Conservation (phyloP, 768 basidiomycete species). For the Phylloporus arenicola region DNA sequence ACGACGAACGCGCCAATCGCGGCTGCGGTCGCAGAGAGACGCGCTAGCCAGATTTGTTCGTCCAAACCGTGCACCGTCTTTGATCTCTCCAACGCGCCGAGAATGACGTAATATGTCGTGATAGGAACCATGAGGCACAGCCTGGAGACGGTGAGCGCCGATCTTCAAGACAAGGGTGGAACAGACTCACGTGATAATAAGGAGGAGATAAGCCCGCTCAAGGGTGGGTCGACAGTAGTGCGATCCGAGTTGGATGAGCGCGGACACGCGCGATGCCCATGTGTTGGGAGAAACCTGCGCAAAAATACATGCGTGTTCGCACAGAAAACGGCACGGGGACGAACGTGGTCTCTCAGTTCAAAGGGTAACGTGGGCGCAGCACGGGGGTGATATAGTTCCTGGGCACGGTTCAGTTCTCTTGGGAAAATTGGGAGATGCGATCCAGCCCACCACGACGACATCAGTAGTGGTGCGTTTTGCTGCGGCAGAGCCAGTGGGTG, state of each 20-base stretch:
- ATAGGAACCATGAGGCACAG: constrained; percentile 37
- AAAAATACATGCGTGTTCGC: neutral
- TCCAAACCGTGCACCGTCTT: constrained; percentile 4
- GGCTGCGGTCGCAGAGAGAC: constrained; percentile 32
- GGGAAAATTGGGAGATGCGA: neutral
- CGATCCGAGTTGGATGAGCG: constrained; percentile 32
- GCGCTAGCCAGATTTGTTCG: constrained; percentile 30
- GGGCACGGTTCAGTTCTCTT: neutral
- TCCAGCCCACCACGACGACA: constrained; percentile 22
- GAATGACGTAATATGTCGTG: constrained; percentile 32
- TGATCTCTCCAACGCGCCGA: constrained; percentile 13
- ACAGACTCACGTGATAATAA: constrained; percentile 36
- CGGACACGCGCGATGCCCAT: constrained; percentile 41
- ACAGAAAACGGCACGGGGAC: constrained; percentile 21
- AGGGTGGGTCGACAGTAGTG: constrained; percentile 41
- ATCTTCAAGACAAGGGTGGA: neutral
- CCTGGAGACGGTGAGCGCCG: constrained; percentile 20
- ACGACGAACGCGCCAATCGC: constrained; percentile 36
- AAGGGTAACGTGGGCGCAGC: constrained; percentile 31
- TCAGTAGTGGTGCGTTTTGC: constrained; percentile 14
- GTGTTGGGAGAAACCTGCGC: constrained; percentile 37
- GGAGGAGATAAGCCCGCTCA: constrained; percentile 39
- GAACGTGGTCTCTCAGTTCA: constrained; percentile 32
- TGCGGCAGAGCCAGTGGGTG: neutral
- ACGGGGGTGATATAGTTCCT: constrained; percentile 34